Percentiles rank a stretch among this genome's conserved stretches.
These are phyloP conservation scores for Dichotomopilus funicola DNA, from an alignment of 2,329 filamentous ascomycete genomes.

Conservation along the genomic window DNA sequence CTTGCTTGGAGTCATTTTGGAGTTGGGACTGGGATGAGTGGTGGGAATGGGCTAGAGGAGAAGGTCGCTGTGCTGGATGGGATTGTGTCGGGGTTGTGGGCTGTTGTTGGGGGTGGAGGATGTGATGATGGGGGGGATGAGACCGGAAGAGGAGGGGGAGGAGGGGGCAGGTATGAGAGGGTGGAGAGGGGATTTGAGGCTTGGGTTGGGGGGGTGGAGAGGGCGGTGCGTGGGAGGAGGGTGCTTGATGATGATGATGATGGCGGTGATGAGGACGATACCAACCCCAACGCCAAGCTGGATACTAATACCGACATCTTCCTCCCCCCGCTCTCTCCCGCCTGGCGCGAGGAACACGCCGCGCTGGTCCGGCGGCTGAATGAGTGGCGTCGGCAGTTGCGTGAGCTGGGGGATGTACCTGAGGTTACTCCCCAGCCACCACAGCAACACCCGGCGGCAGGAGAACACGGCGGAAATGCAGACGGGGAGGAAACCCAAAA, in stretches of 20 bases:
- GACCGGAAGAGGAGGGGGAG: constrained; percentile 32
- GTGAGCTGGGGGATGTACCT: constrained; percentile 34
- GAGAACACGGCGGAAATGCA: too few relatives aligned
- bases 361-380: constrained; percentile 49
- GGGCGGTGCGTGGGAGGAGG: constrained; percentile 23
- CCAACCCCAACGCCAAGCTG: too few relatives aligned
- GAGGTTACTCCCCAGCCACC: not conserved
- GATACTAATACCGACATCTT: constrained; percentile 19
- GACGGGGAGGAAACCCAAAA: too few relatives aligned
- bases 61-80: constrained; percentile 52
- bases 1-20: constrained; percentile 37
- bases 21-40: constrained; percentile 35
- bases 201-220: constrained; percentile 27
- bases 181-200: constrained; percentile 41
- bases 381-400: constrained; percentile 44
- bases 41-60: constrained; percentile 40
- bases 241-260: constrained; percentile 6
- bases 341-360: constrained; percentile 54
- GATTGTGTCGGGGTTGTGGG: constrained; percentile 52
- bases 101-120: constrained; percentile 41
- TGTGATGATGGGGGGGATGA: constrained; percentile 51
- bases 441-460: too few relatives aligned
- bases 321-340: constrained; percentile 46
- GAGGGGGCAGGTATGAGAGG: constrained; percentile 48
- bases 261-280: constrained; percentile 21